Conservation (phyloP, 129 eudicot species). For the Lactuca saligna region DNA sequence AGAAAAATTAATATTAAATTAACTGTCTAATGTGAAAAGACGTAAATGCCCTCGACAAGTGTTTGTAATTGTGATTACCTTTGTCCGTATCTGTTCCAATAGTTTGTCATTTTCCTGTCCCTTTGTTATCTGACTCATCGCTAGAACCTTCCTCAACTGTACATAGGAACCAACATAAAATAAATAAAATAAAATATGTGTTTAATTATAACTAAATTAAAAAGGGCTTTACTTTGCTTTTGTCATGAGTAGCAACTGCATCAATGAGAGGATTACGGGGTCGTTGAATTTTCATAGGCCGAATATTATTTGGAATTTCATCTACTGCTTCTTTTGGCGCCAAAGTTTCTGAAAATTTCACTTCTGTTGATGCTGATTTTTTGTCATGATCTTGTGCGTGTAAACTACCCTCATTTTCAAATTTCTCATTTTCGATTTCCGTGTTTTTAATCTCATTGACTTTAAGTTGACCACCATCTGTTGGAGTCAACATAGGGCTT, state of each 20-base stretch:
- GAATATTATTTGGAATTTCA: conserved; percentile 36
- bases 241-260: conserved; percentile 76
- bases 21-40: neutral
- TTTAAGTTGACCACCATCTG: conserved; percentile 29
- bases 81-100: conserved; percentile 66
- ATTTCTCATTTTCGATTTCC: conserved; percentile 19
- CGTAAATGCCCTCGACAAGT: neutral
- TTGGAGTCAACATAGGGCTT: conserved; percentile 38
- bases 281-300: conserved; percentile 50
- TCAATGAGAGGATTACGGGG: conserved; percentile 85
- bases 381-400: conserved; percentile 28
- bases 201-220: neutral
- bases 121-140: conserved; percentile 46
- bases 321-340: conserved; percentile 32
- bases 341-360: conserved; percentile 22
- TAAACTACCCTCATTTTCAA: conserved; percentile 18
- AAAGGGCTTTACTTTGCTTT: conserved; percentile 57
- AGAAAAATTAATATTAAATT: conserved; percentile 2
- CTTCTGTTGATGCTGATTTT: conserved; percentile 29
- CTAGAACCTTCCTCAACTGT: conserved; percentile 87
- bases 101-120: conserved; percentile 67
- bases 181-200: neutral
- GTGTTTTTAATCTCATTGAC: conserved; percentile 9
- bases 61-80: conserved; percentile 39
- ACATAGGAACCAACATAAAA: neutral